phyloP scores from a whole-genome alignment of 2,329 filamentous ascomycete species.

The Pestalotiopsis sp. region DNA sequence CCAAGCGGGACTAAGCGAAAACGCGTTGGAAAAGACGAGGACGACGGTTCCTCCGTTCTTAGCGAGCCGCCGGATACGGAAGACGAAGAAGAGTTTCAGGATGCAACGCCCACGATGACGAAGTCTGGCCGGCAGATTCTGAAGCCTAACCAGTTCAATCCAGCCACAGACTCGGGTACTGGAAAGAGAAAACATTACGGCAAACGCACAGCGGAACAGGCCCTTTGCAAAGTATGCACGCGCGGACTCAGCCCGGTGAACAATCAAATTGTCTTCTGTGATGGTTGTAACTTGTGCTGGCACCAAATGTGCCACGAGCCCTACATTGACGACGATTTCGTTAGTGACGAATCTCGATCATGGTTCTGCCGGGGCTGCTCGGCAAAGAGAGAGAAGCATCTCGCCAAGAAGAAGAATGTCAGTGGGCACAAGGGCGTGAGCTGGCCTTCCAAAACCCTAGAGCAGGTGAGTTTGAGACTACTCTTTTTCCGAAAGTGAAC shows the following conservation, averaged over 20 bases:
- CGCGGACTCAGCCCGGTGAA: conserved; percentile 70
- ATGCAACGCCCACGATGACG: conserved; percentile 64
- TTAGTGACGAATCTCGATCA: conserved; percentile 65
- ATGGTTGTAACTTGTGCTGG: conserved; percentile 78
- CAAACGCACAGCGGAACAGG: conserved; percentile 62
- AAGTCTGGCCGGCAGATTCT: conserved; percentile 76
- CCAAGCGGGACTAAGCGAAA: conserved; percentile 36
- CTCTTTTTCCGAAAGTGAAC: background rate
- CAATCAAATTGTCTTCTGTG: conserved; percentile 86
- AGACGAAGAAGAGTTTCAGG: conserved; percentile 19
- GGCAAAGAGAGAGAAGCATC: conserved; percentile 47
- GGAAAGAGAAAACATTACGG: conserved; percentile 47
- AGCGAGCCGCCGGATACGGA: conserved; percentile 32
- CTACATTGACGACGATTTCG: conserved; percentile 69
- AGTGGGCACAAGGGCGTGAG: conserved; percentile 36
- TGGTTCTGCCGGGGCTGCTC: conserved; percentile 73
- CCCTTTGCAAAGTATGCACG: conserved; percentile 72
- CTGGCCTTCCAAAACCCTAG: conserved; percentile 39
- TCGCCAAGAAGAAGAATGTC: conserved; percentile 40
- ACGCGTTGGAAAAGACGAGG: conserved; percentile 29
- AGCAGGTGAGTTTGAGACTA: conserved; percentile 36
- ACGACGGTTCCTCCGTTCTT: conserved; percentile 25
- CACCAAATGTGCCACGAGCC: conserved; percentile 83
- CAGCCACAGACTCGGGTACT: conserved; percentile 44
- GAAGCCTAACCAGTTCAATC: conserved; percentile 66